Evolutionary conservation across 1,284 basidiomycete species (phyloP).

Genomic region (Amylostereum areolatum): DNA sequence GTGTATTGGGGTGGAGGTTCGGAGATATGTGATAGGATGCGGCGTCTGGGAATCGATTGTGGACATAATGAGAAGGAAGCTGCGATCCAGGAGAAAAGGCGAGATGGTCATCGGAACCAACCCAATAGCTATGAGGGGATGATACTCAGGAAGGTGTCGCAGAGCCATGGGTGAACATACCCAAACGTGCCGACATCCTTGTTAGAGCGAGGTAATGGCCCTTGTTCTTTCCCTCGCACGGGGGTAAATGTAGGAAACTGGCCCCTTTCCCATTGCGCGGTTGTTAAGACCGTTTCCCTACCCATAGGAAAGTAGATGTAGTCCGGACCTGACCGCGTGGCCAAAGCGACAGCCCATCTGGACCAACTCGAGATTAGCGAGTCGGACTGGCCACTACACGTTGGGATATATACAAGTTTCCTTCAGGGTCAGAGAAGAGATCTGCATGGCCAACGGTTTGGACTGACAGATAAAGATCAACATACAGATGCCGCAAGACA

Average conservation of each 20-base stretch:
- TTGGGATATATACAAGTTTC: slow-evolving; percentile 16
- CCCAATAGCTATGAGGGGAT: slow-evolving; percentile 9
- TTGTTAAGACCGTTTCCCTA: slow-evolving; percentile 20
- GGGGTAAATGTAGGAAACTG: slow-evolving; percentile 8
- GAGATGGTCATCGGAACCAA: slow-evolving; percentile 19
- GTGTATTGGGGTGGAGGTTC: slow-evolving; percentile 16
- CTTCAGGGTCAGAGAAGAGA: slow-evolving; percentile 18
- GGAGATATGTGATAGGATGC: slow-evolving; percentile 21
- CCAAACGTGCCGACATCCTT: slow-evolving; percentile 1
- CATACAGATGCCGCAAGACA: neutral
- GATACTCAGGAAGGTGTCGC: neutral
- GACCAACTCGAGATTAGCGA: neutral
- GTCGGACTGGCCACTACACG: too few species aligned
- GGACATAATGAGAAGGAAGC: slow-evolving; percentile 23
- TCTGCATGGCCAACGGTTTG: slow-evolving; percentile 26
- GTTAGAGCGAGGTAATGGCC: slow-evolving; percentile 3
- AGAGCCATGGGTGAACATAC: neutral
- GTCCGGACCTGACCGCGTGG: slow-evolving; percentile 15
- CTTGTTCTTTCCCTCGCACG: slow-evolving; percentile 3
- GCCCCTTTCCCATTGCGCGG: slow-evolving; percentile 18
- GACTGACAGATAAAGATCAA: slow-evolving; percentile 2
- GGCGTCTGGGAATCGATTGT: slow-evolving; percentile 23
- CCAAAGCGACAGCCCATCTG: slow-evolving; percentile 17
- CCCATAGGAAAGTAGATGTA: slow-evolving; percentile 20
- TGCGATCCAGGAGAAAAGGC: slow-evolving; percentile 16